These are phyloP conservation scores for Mycena belliarum DNA, from an alignment of 768 basidiomycete species.

Conservation along the genomic window DNA sequence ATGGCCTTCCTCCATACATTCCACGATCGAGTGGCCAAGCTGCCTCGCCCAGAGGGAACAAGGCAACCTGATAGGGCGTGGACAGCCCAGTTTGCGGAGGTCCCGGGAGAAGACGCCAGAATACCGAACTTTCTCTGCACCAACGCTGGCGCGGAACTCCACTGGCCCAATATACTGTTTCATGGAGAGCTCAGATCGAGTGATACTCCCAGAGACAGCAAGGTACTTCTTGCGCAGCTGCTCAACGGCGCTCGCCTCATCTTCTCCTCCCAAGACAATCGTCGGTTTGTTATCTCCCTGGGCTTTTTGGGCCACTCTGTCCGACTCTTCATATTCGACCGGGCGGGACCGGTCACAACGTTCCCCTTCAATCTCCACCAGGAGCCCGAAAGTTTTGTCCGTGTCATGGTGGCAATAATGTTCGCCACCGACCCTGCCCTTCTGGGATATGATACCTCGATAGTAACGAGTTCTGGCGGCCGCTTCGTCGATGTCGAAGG, in stretches of 20 bases:
- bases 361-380: constrained; percentile 3
- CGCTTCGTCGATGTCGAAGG: background rate
- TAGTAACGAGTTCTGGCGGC: background rate
- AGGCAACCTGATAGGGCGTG: background rate
- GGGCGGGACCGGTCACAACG: background rate
- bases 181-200: constrained; percentile 5
- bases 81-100: background rate
- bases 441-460: constrained; percentile 1
- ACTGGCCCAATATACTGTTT: background rate
- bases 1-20: background rate
- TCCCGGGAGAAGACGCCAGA: background rate
- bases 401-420: background rate
- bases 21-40: background rate
- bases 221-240: background rate
- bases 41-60: background rate
- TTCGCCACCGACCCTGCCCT: background rate
- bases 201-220: background rate
- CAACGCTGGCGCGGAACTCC: background rate
- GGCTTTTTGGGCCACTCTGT: background rate
- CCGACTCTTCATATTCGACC: background rate
- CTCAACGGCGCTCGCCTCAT: constrained; percentile 2
- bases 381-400: background rate
- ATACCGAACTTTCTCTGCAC: background rate
- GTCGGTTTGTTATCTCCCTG: constrained; percentile 2
- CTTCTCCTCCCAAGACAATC: constrained; percentile 1